phyloP scores from a whole-genome alignment of 2,329 filamentous ascomycete species.

The Tolypocladium nubicola region DNA sequence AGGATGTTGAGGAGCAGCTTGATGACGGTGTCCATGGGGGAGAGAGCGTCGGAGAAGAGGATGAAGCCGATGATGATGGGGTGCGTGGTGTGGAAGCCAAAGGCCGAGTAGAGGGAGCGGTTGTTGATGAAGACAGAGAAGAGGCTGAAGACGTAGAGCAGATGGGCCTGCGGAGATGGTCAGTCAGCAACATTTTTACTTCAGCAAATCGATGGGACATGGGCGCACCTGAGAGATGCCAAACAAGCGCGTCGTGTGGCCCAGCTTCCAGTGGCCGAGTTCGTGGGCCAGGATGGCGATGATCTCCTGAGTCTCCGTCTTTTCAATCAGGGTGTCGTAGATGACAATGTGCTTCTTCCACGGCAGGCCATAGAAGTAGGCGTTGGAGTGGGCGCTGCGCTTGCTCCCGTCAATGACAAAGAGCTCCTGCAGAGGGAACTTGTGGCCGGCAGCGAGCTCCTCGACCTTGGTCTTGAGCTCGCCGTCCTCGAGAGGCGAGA shows the following conservation, averaged over 20 bases:
- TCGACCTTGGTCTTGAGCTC: slow-evolving; percentile 83
- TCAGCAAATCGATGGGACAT: not conserved
- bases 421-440: slow-evolving; percentile 86
- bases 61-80: slow-evolving; percentile 97
- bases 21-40: slow-evolving; percentile 87
- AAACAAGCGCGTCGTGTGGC: slow-evolving; percentile 87
- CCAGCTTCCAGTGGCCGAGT: slow-evolving; percentile 92
- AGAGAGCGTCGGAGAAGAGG: slow-evolving; percentile 91
- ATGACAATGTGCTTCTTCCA: slow-evolving; percentile 99
- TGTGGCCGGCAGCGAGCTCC: slow-evolving; percentile 66
- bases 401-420: slow-evolving; percentile 92
- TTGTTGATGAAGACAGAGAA: slow-evolving; percentile 99
- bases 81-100: slow-evolving; percentile 73
- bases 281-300: slow-evolving; percentile 93
- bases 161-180: slow-evolving; percentile 53
- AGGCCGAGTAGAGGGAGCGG: slow-evolving; percentile 76
- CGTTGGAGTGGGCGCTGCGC: slow-evolving; percentile 78
- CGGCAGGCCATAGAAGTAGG: slow-evolving; percentile 92
- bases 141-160: slow-evolving; percentile 92
- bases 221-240: slow-evolving; percentile 59
- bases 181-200: not conserved
- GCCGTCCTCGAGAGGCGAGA: slow-evolving; percentile 82
- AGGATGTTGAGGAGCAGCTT: slow-evolving; percentile 95
- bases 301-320: slow-evolving; percentile 84
- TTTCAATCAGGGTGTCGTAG: slow-evolving; percentile 94